A percentile compares a stretch with the other conserved stretches of the same genome.
phyloP scores from a whole-genome alignment of 352 stramenopile genomes.

The Phytophthora sojae region DNA sequence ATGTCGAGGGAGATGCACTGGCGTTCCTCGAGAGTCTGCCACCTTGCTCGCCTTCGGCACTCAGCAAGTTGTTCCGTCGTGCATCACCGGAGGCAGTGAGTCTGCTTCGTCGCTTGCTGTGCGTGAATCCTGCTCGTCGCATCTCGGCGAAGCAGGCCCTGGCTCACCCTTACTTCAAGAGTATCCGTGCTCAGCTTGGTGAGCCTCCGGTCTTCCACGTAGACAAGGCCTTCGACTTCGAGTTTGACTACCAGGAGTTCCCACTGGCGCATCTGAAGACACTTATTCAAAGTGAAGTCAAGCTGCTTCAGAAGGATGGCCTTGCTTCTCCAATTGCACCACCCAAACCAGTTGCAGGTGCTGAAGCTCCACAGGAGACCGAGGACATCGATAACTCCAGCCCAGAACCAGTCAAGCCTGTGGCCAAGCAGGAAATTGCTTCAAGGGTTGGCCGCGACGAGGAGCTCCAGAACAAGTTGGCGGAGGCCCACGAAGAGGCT shows the following conservation, averaged over 20 bases:
- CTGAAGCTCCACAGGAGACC: slow-evolving; percentile 1
- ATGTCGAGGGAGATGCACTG: slow-evolving; percentile 76
- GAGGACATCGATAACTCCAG: slow-evolving; percentile 9
- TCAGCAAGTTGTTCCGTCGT: slow-evolving; percentile 73
- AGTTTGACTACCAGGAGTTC: slow-evolving; percentile 84
- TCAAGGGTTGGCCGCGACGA: not conserved
- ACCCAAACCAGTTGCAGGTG: not conserved
- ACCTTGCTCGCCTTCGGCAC: slow-evolving; percentile 71
- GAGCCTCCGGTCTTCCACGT: slow-evolving; percentile 76
- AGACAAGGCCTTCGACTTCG: slow-evolving; percentile 79
- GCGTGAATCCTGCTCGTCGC: slow-evolving; percentile 92
- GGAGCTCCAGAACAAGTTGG: not conserved
- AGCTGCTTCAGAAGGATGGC: slow-evolving; percentile 65
- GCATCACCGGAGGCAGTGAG: slow-evolving; percentile 76
- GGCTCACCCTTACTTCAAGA: slow-evolving; percentile 92
- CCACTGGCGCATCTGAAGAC: slow-evolving; percentile 62
- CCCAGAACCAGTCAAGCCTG: not conserved
- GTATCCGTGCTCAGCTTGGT: slow-evolving; percentile 70
- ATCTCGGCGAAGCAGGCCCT: slow-evolving; percentile 91
- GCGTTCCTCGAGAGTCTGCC: slow-evolving; percentile 81
- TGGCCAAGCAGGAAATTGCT: not conserved
- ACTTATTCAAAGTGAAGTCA: slow-evolving; percentile 84
- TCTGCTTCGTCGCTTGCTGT: slow-evolving; percentile 72
- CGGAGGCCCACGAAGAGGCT: not conserved
- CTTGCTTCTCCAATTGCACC: slow-evolving; percentile 15